Base-by-base conservation (phyloP, 2,329 filamentous ascomycete species). In the Aspergillus pseudoviridinutans region DNA sequence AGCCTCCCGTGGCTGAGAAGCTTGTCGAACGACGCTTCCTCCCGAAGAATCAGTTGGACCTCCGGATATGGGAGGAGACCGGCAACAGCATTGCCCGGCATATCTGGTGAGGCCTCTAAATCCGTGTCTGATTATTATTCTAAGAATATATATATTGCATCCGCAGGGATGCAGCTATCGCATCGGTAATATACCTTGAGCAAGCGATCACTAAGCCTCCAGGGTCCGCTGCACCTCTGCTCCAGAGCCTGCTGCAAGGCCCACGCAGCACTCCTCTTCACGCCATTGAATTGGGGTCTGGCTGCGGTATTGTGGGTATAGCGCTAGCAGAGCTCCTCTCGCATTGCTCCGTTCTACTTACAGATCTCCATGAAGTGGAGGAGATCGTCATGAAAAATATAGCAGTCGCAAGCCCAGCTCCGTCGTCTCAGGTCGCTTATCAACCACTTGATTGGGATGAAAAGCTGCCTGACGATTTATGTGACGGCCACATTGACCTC, bases 1-100 rank as follows among this genome's bases (percentile, higher is more conserved):
- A 71, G 22, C 75, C 70, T 12, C 64, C 71, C 2, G 75, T 78
- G 44, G 78, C 80, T 1, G 78, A 79, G 12, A 82, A 79, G 61
- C 72, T 83, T 14, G 79, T 87, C 1, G 80, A 87, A 64, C 76
- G 86, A 60, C 78, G 81, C 14, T 79, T 87, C 57, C 65, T 66
- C 12, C 72, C 82, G 7, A 64, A 74, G 4, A 68, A 72, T 38
- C 71, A 74, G 24, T 64, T 74, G 5, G 67, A 67, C 4, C 64
- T 86, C 9, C 71, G 72, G 35, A 82, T 90, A 49, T 86, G 83
- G 77, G 87, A 90, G 68, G 87, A 90, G 66, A 88, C 85, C 0
- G 87, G 87, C 3, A 87, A 90, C 66, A 88, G 85, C 68, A 90
- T 90, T 66, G 87, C 87, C 5, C 78, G 86, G 46, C 87, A 90